phyloP scores from a whole-genome alignment of 2,329 filamentous ascomycete species.

The Fusarium incarnatum region DNA sequence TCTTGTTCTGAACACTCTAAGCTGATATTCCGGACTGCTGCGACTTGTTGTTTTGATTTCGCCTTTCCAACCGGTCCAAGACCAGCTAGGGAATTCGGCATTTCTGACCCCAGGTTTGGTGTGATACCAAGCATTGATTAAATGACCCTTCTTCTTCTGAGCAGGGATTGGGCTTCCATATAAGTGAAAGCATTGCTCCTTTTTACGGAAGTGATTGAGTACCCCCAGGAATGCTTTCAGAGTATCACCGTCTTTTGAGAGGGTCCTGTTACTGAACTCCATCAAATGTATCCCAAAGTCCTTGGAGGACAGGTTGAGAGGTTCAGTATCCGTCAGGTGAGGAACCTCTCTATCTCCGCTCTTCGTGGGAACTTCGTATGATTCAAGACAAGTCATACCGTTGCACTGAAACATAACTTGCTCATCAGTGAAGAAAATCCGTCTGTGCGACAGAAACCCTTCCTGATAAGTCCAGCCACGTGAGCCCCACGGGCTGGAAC shows the following conservation, averaged over 20 bases:
- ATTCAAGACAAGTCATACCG: rapidly evolving
- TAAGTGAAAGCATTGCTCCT: rapidly evolving
- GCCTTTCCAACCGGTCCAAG: neutral
- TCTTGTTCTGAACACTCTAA: no score
- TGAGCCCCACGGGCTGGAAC: neutral
- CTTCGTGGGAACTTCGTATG: rapidly evolving
- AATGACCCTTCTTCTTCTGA: rapidly evolving
- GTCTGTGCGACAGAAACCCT: rapidly evolving
- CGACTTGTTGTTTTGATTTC: no score
- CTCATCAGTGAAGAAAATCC: neutral
- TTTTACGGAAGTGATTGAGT: rapidly evolving
- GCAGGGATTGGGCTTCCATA: rapidly evolving
- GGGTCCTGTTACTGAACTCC: neutral
- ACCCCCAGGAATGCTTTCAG: neutral
- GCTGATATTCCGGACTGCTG: no score
- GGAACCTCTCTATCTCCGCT: no score
- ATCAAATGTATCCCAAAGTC: neutral
- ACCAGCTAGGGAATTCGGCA: neutral
- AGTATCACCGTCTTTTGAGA: rapidly evolving
- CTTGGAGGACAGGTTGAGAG: rapidly evolving
- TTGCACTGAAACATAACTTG: neutral
- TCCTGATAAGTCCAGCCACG: neutral
- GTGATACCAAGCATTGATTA: neutral
- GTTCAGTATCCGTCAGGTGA: no score
- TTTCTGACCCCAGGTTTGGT: no score